Evolutionary conservation across 306 rosid species (phyloP).

Genomic region (Medicago ruthenica): DNA sequence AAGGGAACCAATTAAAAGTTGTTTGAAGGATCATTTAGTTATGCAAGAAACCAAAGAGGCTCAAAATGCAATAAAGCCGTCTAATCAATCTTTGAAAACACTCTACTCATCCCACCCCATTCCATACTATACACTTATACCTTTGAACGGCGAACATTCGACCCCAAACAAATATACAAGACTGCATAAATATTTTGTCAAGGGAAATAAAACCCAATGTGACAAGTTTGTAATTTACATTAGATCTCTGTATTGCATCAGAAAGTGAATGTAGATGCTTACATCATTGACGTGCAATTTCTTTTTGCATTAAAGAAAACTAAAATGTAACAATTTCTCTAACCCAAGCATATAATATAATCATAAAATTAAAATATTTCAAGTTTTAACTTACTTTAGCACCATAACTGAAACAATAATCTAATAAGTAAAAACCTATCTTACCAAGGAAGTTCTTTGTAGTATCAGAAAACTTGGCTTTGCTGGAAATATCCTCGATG

Average conservation of each 20-base stretch:
- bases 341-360: conserved; percentile 11
- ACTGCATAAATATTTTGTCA: not conserved
- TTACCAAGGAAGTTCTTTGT: conserved; percentile 84
- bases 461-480: conserved; percentile 78
- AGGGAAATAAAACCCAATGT: not conserved
- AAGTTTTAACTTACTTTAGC: conserved; percentile 8
- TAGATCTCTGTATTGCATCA: not conserved
- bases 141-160: not conserved
- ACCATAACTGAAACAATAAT: conserved; percentile 22
- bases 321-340: not conserved
- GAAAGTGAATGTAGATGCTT: conserved; percentile 6
- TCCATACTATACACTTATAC: not conserved
- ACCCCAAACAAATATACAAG: not conserved
- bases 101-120: not conserved
- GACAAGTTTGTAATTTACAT: not conserved
- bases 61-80: not conserved
- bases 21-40: not conserved
- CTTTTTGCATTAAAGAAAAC: not conserved
- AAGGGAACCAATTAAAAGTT: not conserved
- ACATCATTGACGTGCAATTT: conserved; percentile 4
- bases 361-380: not conserved
- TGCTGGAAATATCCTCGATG: conserved; percentile 55
- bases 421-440: conserved; percentile 26
- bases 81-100: not conserved
- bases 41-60: not conserved